A percentile compares a stretch with the other conserved stretches of the same genome.
phyloP scores from a whole-genome alignment of 1,284 basidiomycete species.

The Malassezia slooffiae region DNA sequence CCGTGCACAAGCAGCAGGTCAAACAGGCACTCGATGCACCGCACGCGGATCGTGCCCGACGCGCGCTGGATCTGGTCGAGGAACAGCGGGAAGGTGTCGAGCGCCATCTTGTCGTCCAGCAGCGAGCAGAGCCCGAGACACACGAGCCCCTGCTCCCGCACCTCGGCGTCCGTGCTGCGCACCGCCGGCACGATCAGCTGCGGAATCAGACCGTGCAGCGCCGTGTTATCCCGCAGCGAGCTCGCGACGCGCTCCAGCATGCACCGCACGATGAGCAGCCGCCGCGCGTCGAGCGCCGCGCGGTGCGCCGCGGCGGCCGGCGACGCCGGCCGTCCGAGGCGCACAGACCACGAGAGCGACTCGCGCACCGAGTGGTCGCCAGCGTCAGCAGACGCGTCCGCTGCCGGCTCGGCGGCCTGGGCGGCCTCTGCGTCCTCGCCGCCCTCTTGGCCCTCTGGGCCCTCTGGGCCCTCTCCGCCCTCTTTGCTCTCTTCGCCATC shows the following conservation, averaged over 20 bases:
- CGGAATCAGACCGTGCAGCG: conserved; percentile 74
- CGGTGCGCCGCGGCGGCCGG: conserved; percentile 14
- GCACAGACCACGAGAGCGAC: conserved; percentile 12
- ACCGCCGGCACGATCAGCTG: conserved; percentile 86
- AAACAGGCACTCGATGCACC: conserved; percentile 75
- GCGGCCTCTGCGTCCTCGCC: neutral
- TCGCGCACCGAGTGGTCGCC: neutral
- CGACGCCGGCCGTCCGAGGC: neutral
- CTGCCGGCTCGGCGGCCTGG: neutral
- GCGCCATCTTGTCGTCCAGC: conserved; percentile 77
- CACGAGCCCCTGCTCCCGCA: conserved; percentile 76
- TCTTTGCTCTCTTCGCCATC: conserved; percentile 16
- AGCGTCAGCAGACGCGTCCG: too few species aligned
- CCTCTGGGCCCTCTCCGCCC: conserved; percentile 4
- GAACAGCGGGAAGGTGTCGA: conserved; percentile 82
- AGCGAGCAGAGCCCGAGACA: conserved; percentile 81
- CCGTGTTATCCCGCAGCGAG: conserved; percentile 83
- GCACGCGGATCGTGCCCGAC: conserved; percentile 65
- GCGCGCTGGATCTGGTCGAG: conserved; percentile 69
- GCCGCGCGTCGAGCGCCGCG: conserved; percentile 30
- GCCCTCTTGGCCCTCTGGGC: neutral
- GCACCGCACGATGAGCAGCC: conserved; percentile 61
- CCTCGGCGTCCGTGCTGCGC: conserved; percentile 66
- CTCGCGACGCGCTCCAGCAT: conserved; percentile 66
- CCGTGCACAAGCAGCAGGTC: conserved; percentile 86